Base-by-base conservation (phyloP, 2,329 filamentous ascomycete genomes). In the Zymoseptoria ardabiliae region DNA sequence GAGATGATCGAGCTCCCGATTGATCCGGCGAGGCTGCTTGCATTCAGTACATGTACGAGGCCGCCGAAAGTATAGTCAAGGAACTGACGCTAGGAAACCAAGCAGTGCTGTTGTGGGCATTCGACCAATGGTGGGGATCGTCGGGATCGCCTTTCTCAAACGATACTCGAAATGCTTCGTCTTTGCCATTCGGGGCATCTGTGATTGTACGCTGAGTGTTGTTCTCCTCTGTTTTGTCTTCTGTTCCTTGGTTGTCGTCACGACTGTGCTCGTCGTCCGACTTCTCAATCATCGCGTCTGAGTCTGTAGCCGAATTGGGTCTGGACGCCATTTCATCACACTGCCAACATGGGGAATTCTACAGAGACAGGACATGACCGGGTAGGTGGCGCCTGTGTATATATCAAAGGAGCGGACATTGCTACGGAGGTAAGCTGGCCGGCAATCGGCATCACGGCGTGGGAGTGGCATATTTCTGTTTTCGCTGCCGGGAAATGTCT, bases 1-100 rank as follows among this genome's bases (percentile, higher is more conserved):
- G 79, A 72, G 48, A 80, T 78, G 58, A 83, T 80, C 19, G 77
- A 79, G 5, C 78, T 80, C 3, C 78, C 81, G 10, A 63, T 53
- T 1, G 63, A 63, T 4, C 54, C 64, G 2, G 57, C 58, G n/a
- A 63, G 54, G 7, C 45, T 50, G 25, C n/a, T 23, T 11, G 10
- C 30, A 11, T 22, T 56, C 54, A 56, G 23, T 56, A 22, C n/a
- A 21, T 22, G 3, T 7, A 55, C n/a, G 13, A 9, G n/a, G 20
- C n/a, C n/a, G 11, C 20, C 17, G 35, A 23, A 20, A 21, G 54
- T 41, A 45, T 53, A 81, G 66, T 60, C 75, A 79, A 17, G 78
- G 79, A 8, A 74, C 71, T n/a, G 82, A 67, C 1, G 81, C 80
- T 17, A 82, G 70, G 72, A 82, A 73, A 22, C 78, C 76, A 35